Base-by-base conservation (phyloP, 1,284 basidiomycete genomes). In the Ceratobasidium sp. region DNA sequence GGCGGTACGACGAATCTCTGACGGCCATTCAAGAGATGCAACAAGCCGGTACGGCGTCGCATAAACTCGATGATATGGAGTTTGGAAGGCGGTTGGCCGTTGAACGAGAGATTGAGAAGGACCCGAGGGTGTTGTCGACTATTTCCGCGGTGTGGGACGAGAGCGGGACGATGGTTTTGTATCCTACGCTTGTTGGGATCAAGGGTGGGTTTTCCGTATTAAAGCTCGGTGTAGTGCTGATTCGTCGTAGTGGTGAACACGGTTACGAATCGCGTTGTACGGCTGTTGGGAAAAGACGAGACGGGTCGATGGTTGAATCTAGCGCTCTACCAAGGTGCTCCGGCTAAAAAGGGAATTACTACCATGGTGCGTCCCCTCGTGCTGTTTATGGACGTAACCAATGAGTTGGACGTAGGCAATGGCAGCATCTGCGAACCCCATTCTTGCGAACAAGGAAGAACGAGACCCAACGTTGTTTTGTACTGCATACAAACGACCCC, bases 21-120 rank as follows among this genome's bases (percentile, higher is more conserved):
- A 81, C 85, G 2, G 95, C 96, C 0, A 89, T 95, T 36, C 91
- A 95, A 75, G 95, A 98, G 77, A 98, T 98, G 95, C 93, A 96
- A 76, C 93, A 95, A 77, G 93, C 92, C 0, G 93, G 93, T 1
- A 95, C 93, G 6, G 88, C 92, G 0, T 85, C 93, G 19, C 93
- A 90, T 79, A 90, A 88, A 75, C 87, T 99, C 9, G 97, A 99
- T 72, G 95, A 98, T 77, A 99, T 99, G 96, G 97, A 99, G 77
- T 98, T 99, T 75, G 96, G 97, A n/a, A 83, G 97, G 69, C 84
- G 97, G 9, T 81, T 99, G 56, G 97, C 97, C 0, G 82, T 89
- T 14, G 97, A 99, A 78, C 84, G 92, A 70, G 96, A 99, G 75
- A 79, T 99, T 54, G 93, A 98, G 76, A 82, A 89, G 44, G 85